Percentiles rank a stretch among this genome's conserved stretches.
phyloP scores from a whole-genome alignment of 306 rosid species.

The Glycyrrhiza uralensis region DNA sequence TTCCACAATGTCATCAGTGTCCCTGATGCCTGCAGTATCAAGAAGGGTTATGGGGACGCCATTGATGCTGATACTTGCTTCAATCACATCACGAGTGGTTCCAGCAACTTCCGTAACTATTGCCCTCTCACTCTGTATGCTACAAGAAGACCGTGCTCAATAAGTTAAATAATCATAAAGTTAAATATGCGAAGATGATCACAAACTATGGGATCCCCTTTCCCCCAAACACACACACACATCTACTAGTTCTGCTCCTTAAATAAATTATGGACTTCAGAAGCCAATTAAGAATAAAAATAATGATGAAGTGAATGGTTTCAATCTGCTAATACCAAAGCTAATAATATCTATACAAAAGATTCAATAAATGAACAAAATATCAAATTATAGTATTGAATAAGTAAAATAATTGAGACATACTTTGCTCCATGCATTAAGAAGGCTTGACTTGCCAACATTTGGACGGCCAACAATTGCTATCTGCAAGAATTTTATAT shows the following conservation, averaged over 20 bases:
- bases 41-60: slow-evolving; percentile 95
- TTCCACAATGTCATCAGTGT: slow-evolving; percentile 90
- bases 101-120: slow-evolving; percentile 98
- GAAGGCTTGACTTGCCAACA: slow-evolving; percentile 97
- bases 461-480: slow-evolving; percentile 98
- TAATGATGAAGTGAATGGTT: neutral
- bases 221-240: neutral
- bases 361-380: neutral
- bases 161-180: slow-evolving; percentile 32
- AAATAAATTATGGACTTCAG: slow-evolving; percentile 20
- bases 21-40: slow-evolving; percentile 97
- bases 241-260: neutral
- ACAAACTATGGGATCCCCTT: neutral
- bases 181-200: slow-evolving; percentile 5
- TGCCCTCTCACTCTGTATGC: slow-evolving; percentile 99
- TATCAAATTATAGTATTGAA: neutral
- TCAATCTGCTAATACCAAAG: slow-evolving; percentile 14
- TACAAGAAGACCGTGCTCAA: slow-evolving; percentile 55
- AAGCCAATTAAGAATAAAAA: slow-evolving; percentile 1
- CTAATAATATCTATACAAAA: slow-evolving; percentile 2
- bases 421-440: slow-evolving; percentile 99
- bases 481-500: slow-evolving; percentile 53
- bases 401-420: slow-evolving; percentile 28
- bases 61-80: slow-evolving; percentile 68
- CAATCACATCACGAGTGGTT: slow-evolving; percentile 95